Evolutionary conservation across 768 basidiomycete genomes (phyloP), one percentile per base, ranked within the genome.

Genomic region (Rhodotorula paludigena): DNA sequence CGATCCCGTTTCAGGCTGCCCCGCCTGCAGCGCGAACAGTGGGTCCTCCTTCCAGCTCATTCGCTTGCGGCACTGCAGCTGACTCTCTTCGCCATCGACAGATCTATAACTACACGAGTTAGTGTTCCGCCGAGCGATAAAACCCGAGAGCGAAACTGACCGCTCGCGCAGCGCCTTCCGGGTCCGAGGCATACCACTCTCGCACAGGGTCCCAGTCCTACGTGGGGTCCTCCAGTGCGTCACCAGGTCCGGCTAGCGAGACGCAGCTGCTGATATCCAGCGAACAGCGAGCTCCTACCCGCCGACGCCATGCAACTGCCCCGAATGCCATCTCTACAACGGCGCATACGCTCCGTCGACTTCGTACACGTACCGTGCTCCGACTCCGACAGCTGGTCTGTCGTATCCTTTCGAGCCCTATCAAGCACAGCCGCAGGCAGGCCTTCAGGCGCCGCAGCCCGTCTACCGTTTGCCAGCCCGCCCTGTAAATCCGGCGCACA

Each of bases 101-200:
- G 57, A 48, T 58, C 57, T 58, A 58, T 45, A 35, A 25, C 33
- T 47, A 58, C 35, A 21, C 10, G 3, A 1, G 57, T 58, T n/a
- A 15, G 36, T 28, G 15, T 3, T 2, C 3, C 4, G 47, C n/a
- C 11, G 1, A 0, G 10, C 5, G 9, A 23, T 4, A 9, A 4
- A 28, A 15, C 28, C 9, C 30, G 33, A 10, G 4, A 12, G n/a
- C n/a, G n/a, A n/a, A n/a, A n/a, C n/a, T n/a, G n/a, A n/a, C n/a
- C n/a, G n/a, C n/a, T n/a, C n/a, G n/a, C n/a, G n/a, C n/a, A n/a
- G n/a, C n/a, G n/a, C n/a, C n/a, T n/a, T n/a, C n/a, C n/a, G n/a
- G n/a, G n/a, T n/a, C n/a, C n/a, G n/a, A n/a, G n/a, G n/a, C n/a
- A n/a, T n/a, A n/a, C n/a, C n/a, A n/a, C n/a, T n/a, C n/a, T n/a